Conservation (phyloP, 2,329 filamentous ascomycete species). For the Scedosporium dehoogii region DNA sequence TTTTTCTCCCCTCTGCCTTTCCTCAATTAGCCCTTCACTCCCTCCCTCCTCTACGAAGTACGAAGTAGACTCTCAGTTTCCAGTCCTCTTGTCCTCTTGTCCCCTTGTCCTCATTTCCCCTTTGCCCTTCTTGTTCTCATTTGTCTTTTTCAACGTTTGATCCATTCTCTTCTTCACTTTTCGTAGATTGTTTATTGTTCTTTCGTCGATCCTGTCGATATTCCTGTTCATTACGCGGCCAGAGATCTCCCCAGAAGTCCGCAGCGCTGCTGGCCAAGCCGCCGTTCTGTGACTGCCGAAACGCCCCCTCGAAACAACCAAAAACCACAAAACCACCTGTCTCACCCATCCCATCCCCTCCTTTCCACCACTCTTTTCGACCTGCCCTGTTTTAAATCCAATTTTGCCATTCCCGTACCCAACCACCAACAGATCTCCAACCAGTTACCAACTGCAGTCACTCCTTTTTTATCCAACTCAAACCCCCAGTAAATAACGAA, state of each 20-base stretch:
- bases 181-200: background rate
- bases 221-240: background rate
- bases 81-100: background rate
- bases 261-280: constrained; percentile 7
- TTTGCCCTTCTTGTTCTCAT: background rate
- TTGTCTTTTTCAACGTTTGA: background rate
- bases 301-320: constrained; percentile 1
- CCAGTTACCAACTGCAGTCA: constrained; percentile 2
- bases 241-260: background rate
- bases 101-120: background rate
- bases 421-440: background rate
- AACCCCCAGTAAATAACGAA: background rate
- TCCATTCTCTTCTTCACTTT: background rate
- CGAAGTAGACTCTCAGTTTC: background rate
- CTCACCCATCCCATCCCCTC: background rate
- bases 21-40: background rate
- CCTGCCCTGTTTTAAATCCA: background rate
- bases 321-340: constrained; percentile 5
- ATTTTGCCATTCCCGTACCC: background rate
- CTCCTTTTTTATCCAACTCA: constrained; percentile 1
- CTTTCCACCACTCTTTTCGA: constrained; percentile 6
- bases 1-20: background rate
- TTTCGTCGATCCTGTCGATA: background rate
- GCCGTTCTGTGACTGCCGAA: constrained; percentile 4
- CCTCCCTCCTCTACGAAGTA: background rate